These are phyloP conservation scores for Fusarium globosum DNA, from an alignment of 2,329 filamentous ascomycete species.

Conservation along the genomic window DNA sequence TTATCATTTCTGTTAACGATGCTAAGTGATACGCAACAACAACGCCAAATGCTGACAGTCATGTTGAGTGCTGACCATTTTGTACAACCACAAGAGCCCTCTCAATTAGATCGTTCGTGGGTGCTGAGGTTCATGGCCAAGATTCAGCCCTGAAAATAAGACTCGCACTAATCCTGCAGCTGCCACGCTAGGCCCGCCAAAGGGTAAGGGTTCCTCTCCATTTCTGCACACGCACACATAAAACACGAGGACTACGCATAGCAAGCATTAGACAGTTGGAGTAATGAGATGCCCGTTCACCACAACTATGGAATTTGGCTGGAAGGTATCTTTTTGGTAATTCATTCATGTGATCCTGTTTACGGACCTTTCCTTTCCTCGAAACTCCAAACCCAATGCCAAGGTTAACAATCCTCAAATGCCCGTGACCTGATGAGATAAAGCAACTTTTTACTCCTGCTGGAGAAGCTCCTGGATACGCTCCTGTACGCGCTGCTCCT, in stretches of 20 bases:
- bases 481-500: slow-evolving; percentile 83
- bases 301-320: slow-evolving; percentile 47
- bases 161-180: neutral
- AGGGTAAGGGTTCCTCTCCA: neutral
- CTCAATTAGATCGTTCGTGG: neutral
- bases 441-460: slow-evolving; percentile 54
- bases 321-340: slow-evolving; percentile 49
- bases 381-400: slow-evolving; percentile 55
- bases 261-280: slow-evolving; percentile 27
- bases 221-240: slow-evolving; percentile 7
- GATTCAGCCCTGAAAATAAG: neutral
- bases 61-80: neutral
- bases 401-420: slow-evolving; percentile 47
- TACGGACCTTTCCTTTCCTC: slow-evolving; percentile 50
- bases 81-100: neutral
- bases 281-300: slow-evolving; percentile 47
- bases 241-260: neutral
- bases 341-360: slow-evolving; percentile 53
- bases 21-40: neutral
- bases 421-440: slow-evolving; percentile 37
- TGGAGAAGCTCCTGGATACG: slow-evolving; percentile 86
- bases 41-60: neutral
- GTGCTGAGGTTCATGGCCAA: neutral
- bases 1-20: neutral
- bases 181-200: slow-evolving; percentile 1